These are phyloP conservation scores for Rubia tinctorum DNA, from an alignment of 305 asterid genomes.

Conservation along the genomic window DNA sequence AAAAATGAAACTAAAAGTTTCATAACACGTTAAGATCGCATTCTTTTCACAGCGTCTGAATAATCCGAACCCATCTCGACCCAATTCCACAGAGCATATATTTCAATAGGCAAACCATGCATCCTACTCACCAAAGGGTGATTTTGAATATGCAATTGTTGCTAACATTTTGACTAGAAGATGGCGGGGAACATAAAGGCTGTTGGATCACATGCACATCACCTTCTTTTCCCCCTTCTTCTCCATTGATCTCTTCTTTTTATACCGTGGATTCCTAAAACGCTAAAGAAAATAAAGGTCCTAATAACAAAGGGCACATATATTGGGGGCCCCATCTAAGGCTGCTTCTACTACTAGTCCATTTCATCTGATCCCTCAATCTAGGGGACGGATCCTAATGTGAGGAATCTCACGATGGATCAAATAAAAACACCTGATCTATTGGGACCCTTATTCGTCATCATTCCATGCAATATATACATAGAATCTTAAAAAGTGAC, in stretches of 20 bases:
- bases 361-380: conserved; percentile 42
- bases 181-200: conserved; percentile 76
- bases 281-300: conserved; percentile 27
- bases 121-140: too few relatives aligned
- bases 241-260: conserved; percentile 75
- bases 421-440: neutral
- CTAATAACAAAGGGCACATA: conserved; percentile 14
- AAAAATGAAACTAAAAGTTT: too few relatives aligned
- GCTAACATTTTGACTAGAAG: conserved; percentile 18
- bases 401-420: conserved; percentile 3
- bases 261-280: conserved; percentile 43
- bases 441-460: conserved; percentile 67
- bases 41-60: too few relatives aligned
- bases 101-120: too few relatives aligned
- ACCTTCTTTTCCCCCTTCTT: conserved; percentile 48
- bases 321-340: conserved; percentile 22
- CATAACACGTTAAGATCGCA: too few relatives aligned
- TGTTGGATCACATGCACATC: conserved; percentile 89
- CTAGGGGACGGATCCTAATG: conserved; percentile 43
- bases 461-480: conserved; percentile 61
- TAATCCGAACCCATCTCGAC: too few relatives aligned
- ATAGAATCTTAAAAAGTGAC: conserved; percentile 35
- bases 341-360: conserved; percentile 16
- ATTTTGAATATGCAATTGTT: neutral
- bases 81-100: too few relatives aligned